Conservation (phyloP, 495 filamentous ascomycete species). For the Tuber magnatum region DNA sequence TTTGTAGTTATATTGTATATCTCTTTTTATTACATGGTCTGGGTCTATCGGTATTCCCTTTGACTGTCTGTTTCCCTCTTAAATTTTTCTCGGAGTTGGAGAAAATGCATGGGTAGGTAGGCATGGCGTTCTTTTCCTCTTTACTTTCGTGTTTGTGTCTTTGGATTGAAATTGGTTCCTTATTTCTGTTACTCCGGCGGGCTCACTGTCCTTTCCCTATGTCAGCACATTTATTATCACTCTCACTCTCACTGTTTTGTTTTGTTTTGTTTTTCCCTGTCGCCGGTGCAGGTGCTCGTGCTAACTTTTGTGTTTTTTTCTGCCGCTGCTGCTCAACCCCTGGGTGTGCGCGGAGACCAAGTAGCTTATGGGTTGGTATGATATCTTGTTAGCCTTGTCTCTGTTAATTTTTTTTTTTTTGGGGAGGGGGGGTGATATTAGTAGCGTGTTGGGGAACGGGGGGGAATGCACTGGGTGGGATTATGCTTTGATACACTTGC, state of each 20-base stretch:
- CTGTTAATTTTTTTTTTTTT: neutral
- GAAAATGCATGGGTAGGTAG: slow-evolving; percentile 26
- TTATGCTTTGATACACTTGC: neutral
- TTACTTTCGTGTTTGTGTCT: slow-evolving; percentile 8
- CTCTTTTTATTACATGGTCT: slow-evolving; percentile 17
- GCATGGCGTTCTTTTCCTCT: slow-evolving; percentile 30
- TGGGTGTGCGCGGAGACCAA: neutral
- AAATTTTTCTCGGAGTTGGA: slow-evolving; percentile 9
- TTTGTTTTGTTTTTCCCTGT: slow-evolving; percentile 26
- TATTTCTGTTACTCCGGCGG: slow-evolving; percentile 14
- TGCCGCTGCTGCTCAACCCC: neutral
- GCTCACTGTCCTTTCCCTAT: slow-evolving; percentile 22
- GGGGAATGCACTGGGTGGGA: neutral
- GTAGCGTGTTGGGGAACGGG: neutral
- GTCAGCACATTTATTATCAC: slow-evolving; percentile 28
- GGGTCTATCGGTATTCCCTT: slow-evolving; percentile 10
- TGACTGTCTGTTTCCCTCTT: slow-evolving; percentile 1
- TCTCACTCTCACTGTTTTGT: slow-evolving; percentile 1
- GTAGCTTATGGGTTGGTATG: neutral
- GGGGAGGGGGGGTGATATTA: neutral
- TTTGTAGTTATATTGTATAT: slow-evolving; percentile 18
- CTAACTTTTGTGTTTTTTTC: neutral
- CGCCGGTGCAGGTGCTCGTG: slow-evolving; percentile 5
- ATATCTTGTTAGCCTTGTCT: neutral
- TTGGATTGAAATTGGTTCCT: slow-evolving; percentile 12